Conservation (phyloP, 116 monocot species). For the Posidonia oceanica region DNA sequence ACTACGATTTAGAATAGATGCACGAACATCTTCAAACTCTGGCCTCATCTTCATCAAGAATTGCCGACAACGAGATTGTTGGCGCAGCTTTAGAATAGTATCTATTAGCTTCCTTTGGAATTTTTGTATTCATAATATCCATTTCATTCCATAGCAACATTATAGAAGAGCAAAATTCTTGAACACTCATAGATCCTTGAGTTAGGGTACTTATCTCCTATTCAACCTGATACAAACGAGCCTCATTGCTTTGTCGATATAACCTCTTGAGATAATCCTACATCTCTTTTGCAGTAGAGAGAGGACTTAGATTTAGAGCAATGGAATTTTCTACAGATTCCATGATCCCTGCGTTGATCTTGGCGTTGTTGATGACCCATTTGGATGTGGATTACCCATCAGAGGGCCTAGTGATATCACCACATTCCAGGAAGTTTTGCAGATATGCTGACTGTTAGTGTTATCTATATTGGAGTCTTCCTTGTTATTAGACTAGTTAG, state of each 20-base stretch:
- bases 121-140: constrained; percentile 1
- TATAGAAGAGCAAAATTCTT: constrained; percentile 3
- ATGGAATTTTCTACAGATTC: not conserved
- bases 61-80: not conserved
- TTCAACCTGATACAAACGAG: not conserved
- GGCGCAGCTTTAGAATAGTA: not conserved
- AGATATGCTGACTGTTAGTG: constrained; percentile 1
- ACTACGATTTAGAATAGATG: not conserved
- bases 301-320: not conserved
- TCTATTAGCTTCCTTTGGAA: not conserved
- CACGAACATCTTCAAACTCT: not conserved
- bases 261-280: not conserved
- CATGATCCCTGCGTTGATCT: constrained; percentile 1
- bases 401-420: not conserved
- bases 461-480: no score
- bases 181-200: not conserved
- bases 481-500: no score
- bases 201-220: not conserved
- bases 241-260: not conserved
- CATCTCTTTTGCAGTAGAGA: not conserved
- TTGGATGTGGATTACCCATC: not conserved
- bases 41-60: not conserved
- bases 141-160: constrained; percentile 10
- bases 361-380: not conserved
- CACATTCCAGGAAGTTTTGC: not conserved